These are phyloP conservation scores for Fusarium keratoplasticum DNA, from an alignment of 2,329 filamentous ascomycete genomes.

Conservation along the genomic window DNA sequence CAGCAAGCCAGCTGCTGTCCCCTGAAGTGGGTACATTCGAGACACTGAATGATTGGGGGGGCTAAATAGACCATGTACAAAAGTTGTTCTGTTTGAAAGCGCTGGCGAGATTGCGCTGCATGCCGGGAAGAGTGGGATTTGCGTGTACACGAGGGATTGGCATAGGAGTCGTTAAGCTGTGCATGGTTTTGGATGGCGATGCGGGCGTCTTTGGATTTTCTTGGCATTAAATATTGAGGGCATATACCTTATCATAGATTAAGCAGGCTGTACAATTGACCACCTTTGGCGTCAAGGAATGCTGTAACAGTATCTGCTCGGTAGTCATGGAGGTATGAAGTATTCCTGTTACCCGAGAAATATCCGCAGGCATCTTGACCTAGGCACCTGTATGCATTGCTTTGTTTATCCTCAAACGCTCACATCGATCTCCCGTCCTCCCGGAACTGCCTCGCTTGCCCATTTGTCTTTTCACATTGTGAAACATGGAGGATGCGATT, in stretches of 20 bases:
- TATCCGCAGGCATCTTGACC: not conserved
- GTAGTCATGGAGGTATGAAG: not conserved
- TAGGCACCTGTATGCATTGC: not conserved
- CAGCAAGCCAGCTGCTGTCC: not conserved
- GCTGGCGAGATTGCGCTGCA: not conserved
- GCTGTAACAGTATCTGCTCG: not conserved
- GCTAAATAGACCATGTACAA: not conserved
- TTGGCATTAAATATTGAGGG: not conserved
- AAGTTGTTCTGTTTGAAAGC: not conserved
- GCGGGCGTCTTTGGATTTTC: not conserved
- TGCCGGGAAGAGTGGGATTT: not conserved
- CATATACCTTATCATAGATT: not conserved
- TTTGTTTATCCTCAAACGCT: not conserved
- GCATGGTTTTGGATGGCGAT: not conserved
- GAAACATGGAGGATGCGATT: not conserved
- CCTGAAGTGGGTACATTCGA: too few relatives aligned
- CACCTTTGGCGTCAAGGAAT: not conserved
- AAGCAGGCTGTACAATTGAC: not conserved
- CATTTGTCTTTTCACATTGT: not conserved
- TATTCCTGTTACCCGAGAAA: not conserved
- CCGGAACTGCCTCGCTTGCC: not conserved
- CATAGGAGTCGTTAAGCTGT: not conserved
- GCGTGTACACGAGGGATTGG: not conserved
- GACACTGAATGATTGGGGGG: too few relatives aligned
- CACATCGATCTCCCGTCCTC: not conserved